Base-by-base conservation (phyloP, 768 basidiomycete species). In the Exsudoporus frostii region DNA sequence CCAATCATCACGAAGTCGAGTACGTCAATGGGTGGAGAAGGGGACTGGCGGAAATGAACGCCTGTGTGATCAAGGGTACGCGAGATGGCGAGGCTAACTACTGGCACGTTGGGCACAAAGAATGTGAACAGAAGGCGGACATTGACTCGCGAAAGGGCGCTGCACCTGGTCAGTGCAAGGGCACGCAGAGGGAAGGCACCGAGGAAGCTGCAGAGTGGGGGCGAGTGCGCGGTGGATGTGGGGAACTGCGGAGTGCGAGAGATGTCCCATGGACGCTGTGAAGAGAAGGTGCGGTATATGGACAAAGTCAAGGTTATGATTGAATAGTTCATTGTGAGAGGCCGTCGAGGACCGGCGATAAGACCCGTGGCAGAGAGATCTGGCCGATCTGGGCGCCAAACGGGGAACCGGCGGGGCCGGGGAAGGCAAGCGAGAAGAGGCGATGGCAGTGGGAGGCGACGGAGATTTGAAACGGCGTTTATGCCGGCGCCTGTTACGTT, bases 381-480 rank as follows among this genome's bases (percentile, higher is more conserved):
- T 27, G 17, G 17, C 5, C 0, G 17, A 42, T 42, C 41, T 42
- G 3, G 22, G 14, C 11, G 4, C 1, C 22, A 37, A n/a, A 20
- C 10, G n/a, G 13, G n/a, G 20, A 19, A 11, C 10, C 37, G 22
- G 39, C 39, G 22, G 39, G 39, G 39, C 39, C 39, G 20, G 38
- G 20, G 34, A 34, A 27, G 2, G 25, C 8, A 27, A 27, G 25
- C n/a, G n/a, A n/a, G n/a, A n/a, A n/a, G n/a, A n/a, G n/a, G n/a
- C n/a, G n/a, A n/a, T n/a, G n/a, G n/a, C n/a, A n/a, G 33, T 34
- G 36, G n/a, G 36, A 37, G 36, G 22, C 13, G 17, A 33, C 32
- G 44, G 51, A 51, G 37, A 46, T 52, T 52, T 63, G 39, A 65
- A 48, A 62, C 63, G 62, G 63, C 62, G 62, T 64, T 60, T 60